A percentile compares a stretch with the other conserved stretches of the same genome.
Evolutionary conservation across 2,329 filamentous ascomycete species (phyloP).

Genomic region (Clonostachys solani): DNA sequence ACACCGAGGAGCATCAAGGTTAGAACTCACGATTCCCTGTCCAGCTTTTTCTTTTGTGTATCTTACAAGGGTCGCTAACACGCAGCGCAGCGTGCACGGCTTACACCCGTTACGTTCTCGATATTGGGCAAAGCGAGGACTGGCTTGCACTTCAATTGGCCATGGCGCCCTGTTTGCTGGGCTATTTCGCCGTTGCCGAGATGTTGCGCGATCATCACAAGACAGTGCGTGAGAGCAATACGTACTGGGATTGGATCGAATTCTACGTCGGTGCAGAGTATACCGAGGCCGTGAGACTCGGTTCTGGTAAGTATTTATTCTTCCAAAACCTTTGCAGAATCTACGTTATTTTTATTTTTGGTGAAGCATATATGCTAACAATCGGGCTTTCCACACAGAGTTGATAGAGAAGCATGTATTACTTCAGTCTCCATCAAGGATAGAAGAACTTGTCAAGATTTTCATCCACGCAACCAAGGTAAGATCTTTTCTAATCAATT

Average conservation of each 20-base stretch:
- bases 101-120: slow-evolving; percentile 82
- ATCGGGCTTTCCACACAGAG: slow-evolving; percentile 32
- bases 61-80: not conserved
- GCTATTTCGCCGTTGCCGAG: slow-evolving; percentile 76
- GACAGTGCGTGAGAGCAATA: slow-evolving; percentile 61
- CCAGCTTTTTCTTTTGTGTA: not conserved
- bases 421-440: slow-evolving; percentile 66
- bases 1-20: slow-evolving; percentile 72
- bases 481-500: slow-evolving; percentile 16
- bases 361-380: too few relatives aligned
- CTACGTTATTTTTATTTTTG: not conserved
- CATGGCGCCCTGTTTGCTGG: slow-evolving; percentile 83
- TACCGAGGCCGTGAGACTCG: slow-evolving; percentile 62
- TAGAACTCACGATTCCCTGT: slow-evolving; percentile 9
- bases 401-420: slow-evolving; percentile 72
- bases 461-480: slow-evolving; percentile 87
- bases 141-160: slow-evolving; percentile 84
- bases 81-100: slow-evolving; percentile 62
- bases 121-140: slow-evolving; percentile 83
- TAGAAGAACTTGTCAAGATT: slow-evolving; percentile 80
- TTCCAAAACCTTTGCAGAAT: not conserved
- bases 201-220: slow-evolving; percentile 60
- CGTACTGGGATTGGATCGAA: slow-evolving; percentile 87
- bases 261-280: slow-evolving; percentile 86
- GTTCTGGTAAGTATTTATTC: slow-evolving; percentile 51